These are phyloP conservation scores for Aspergillus sclerotioniger DNA, from an alignment of 495 filamentous ascomycete genomes.

Conservation along the genomic window DNA sequence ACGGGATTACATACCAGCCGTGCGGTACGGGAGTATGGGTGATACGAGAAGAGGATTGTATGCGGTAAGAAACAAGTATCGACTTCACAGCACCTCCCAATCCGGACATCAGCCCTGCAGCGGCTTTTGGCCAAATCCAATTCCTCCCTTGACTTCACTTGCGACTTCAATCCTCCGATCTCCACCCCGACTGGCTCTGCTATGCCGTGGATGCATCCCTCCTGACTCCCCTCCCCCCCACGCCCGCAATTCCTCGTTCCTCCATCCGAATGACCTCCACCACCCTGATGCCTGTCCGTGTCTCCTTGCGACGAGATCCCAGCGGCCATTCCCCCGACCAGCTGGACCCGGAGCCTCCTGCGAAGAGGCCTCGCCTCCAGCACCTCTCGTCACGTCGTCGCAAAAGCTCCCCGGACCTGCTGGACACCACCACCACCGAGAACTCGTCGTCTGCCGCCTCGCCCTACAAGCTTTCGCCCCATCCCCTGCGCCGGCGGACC, in stretches of 20 bases:
- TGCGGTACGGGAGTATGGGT: no score
- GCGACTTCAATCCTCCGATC: neutral
- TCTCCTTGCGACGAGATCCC: conserved; percentile 33
- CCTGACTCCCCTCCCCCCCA: conserved; percentile 1
- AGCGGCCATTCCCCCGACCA: conserved; percentile 22
- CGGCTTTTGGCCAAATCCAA: no score
- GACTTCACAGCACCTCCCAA: no score
- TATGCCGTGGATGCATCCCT: neutral
- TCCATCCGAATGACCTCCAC: conserved; percentile 14
- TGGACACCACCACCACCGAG: conserved; percentile 28
- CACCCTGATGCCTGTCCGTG: conserved; percentile 38
- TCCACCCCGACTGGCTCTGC: neutral
- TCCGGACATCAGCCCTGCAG: no score
- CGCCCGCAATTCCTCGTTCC: neutral
- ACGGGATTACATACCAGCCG: no score
- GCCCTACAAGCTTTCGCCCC: conserved; percentile 9
- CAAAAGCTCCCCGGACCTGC: conserved; percentile 40
- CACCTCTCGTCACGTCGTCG: conserved; percentile 26
- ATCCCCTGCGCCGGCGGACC: conserved; percentile 9
- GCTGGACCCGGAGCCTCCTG: conserved; percentile 23
- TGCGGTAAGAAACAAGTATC: no score
- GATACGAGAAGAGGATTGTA: no score
- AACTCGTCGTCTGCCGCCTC: conserved; percentile 9
- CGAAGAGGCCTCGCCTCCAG: conserved; percentile 33
- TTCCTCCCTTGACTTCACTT: neutral